Percentiles rank a stretch among this genome's conserved stretches.
Evolutionary conservation across 208 protist species (phyloP).

Genomic region (Trypanosoma conorhini): DNA sequence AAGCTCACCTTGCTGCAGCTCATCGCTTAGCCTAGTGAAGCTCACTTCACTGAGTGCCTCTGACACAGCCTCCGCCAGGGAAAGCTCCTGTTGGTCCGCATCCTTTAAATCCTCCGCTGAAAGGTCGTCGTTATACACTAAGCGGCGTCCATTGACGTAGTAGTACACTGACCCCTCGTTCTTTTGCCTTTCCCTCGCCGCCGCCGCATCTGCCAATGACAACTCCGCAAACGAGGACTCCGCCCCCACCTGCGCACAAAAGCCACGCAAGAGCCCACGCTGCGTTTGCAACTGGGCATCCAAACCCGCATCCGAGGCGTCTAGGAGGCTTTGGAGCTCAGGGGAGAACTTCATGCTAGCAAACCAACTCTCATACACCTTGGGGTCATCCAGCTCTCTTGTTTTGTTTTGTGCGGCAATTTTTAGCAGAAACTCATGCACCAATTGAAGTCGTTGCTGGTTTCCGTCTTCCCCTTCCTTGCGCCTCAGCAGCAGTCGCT

Average conservation of each 20-base stretch:
- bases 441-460: not conserved
- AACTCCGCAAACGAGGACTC: not conserved
- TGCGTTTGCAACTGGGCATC: not conserved
- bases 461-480: not conserved
- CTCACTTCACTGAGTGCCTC: slow-evolving; percentile 33
- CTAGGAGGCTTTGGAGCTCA: slow-evolving; percentile 14
- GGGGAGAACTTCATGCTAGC: slow-evolving; percentile 7
- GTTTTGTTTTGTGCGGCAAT: slow-evolving; percentile 1
- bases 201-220: not conserved
- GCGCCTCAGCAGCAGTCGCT: slow-evolving; percentile 7
- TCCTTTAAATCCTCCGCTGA: slow-evolving; percentile 36
- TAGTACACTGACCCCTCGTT: slow-evolving; percentile 14
- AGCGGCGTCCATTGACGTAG: slow-evolving; percentile 50
- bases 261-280: slow-evolving; percentile 5
- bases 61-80: slow-evolving; percentile 28
- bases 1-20: slow-evolving; percentile 28
- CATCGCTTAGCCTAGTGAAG: slow-evolving; percentile 35
- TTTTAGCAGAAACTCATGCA: slow-evolving; percentile 18
- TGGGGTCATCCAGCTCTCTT: slow-evolving; percentile 5
- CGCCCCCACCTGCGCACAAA: slow-evolving; percentile 14
- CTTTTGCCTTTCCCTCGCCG: not conserved
- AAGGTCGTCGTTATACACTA: slow-evolving; percentile 43
- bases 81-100: slow-evolving; percentile 17
- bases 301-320: not conserved
- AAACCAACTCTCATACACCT: slow-evolving; percentile 13